Base-by-base conservation (phyloP, 1,139 yeast genomes). In the Geotrichum histeridarum region DNA sequence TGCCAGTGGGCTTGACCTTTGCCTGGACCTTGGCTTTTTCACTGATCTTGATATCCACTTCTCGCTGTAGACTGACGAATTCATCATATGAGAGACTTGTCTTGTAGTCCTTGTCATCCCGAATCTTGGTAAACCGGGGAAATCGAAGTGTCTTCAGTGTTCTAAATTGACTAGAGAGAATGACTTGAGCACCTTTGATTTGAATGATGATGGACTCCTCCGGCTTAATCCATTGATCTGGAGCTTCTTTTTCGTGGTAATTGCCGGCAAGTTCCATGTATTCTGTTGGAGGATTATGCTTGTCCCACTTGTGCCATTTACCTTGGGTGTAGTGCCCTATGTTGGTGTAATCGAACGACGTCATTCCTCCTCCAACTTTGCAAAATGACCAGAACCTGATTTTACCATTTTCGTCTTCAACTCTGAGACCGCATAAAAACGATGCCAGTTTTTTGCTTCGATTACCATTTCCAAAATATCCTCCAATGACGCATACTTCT, bases 341-440 rank as follows among this genome's bases (percentile, higher is more conserved):
- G 52, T 74, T 75, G 41, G 78, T 78, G 59, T 77, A 83, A 55
- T 86, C 93, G 0, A 76, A 78, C 4, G 73, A 70, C 8, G 87
- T 80, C 60, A 93, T 81, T 0, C 98, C 98, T 64, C 91, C 90
- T 0, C 95, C 94, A 41, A 90, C 88, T 41, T 80, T 78, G 62
- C 95, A 86, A 59, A 93, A 84, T 17, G 94, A 80, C 60, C 79
- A 66, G 57, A 78, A 80, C 15, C n/a, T 45, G n/a, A 31, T 15
- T 15, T 46, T 48, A 9, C 49, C 50, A 5, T 54, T 42, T 14
- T 56, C 51, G 2, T 75, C 76, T 44, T 70, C 68, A 8, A 72
- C 72, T 14, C 81, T 64, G 9, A 91, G 67, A 0, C 93, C 97
- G 69, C 95, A 85, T 64, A 87, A 76, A 63, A 79, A 87, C 4